phyloP scores from a whole-genome alignment of 129 eudicot species.

The Flaveria sonorensis region DNA sequence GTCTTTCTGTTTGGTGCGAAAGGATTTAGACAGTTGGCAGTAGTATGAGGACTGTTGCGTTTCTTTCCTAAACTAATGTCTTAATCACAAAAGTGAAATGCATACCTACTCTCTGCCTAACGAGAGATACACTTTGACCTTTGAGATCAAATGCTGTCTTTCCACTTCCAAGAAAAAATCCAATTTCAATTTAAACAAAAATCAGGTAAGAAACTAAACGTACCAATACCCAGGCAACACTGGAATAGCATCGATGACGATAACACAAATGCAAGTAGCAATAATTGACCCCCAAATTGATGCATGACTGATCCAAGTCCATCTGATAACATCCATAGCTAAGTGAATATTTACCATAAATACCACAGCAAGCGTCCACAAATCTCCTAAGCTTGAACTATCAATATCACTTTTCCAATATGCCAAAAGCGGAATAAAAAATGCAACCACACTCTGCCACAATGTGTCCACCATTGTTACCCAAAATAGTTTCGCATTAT shows the following conservation, averaged over 20 bases:
- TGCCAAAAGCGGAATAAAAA: slow-evolving; percentile 67
- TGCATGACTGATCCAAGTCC: slow-evolving; percentile 88
- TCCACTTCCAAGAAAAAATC: neutral
- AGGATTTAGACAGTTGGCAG: too few relatives aligned
- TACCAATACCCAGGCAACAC: slow-evolving; percentile 92
- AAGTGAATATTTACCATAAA: slow-evolving; percentile 78
- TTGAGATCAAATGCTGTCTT: neutral
- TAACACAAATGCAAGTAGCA: slow-evolving; percentile 82
- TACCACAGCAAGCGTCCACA: slow-evolving; percentile 89
- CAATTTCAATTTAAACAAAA: neutral
- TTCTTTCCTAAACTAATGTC: neutral
- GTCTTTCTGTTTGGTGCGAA: too few relatives aligned
- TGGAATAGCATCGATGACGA: slow-evolving; percentile 67
- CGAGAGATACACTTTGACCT: slow-evolving; percentile 4
- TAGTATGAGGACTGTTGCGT: neutral
- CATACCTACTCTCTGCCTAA: neutral
- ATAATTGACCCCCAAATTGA: slow-evolving; percentile 83
- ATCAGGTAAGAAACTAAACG: slow-evolving; percentile 26
- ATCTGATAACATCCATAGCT: slow-evolving; percentile 89
- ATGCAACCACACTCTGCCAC: slow-evolving; percentile 89
- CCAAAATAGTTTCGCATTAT: slow-evolving; percentile 74
- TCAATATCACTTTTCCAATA: slow-evolving; percentile 74
- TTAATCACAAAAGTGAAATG: neutral
- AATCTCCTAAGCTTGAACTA: slow-evolving; percentile 80
- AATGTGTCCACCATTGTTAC: slow-evolving; percentile 70